Evolutionary conservation across 345 rosid genomes (phyloP), one percentile per base, ranked within the genome.

Genomic region (Syzygium oleosum): DNA sequence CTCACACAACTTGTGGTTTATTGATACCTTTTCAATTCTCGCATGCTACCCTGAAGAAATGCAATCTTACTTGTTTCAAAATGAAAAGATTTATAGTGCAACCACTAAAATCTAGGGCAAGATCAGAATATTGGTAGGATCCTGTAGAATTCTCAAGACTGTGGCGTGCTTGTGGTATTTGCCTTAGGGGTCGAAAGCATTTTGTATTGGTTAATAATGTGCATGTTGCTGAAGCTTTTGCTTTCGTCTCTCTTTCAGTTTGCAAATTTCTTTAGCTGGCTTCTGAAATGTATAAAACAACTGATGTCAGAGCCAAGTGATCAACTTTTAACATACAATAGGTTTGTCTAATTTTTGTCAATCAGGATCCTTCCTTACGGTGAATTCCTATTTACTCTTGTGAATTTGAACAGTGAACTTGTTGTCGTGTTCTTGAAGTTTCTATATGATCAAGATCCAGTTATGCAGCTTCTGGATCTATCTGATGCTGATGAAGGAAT

Each of bases 381-480:
- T 63, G 73, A 63, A 63, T 63, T 17, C 38, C 43, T 52, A 56
- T 83, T 51, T 55, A 25, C 38, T 58, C 83, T 15, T 34, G n/a
- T 78, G 41, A 51, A 53, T 91, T 92, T 90, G 79, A 88, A 92
- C 99, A 97, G 99, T 77, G 99, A 97, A 91, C 99, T 97, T 85
- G 92, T 96, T 85, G 93, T 95, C 87, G 91, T 95, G 90, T 97
- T 97, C 95, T 93, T 97, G 92, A 96, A 97, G 93, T 93, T 95
- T 93, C 91, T 97, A 68, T 96, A 96, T 88, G 97, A 97, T 91
- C 98, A 96, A 94, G 98, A 97, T 93, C 99, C 99, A 41, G 96
- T 97, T 53, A 94, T 90, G 94, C 94, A 93, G 87, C 91, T 97
- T 87, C 89, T 95, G 91, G 97, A 95, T 85, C 91, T 90, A 84